Percentiles rank a stretch among this genome's conserved stretches.
Evolutionary conservation across 805 yeast genomes (phyloP).

Genomic region (Cyberlindnera meyerae): DNA sequence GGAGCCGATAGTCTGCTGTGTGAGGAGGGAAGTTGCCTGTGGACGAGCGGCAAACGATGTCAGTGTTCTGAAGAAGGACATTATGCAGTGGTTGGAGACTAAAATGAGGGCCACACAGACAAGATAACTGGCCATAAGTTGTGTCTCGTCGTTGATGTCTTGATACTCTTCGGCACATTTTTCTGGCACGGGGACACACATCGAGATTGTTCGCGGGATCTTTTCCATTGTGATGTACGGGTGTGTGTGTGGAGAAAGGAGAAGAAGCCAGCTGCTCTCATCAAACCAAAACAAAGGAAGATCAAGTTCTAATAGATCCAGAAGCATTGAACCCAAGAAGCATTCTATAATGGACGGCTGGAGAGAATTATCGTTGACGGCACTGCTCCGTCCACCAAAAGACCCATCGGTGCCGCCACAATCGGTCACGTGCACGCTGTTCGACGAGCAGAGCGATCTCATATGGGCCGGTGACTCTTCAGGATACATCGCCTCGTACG

Average conservation of each 20-base stretch:
- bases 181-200: no score
- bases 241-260: neutral
- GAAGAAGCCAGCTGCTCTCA: no score
- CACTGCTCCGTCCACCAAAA: constrained; percentile 22
- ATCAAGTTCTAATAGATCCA: no score
- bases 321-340: no score
- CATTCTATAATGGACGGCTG: constrained; percentile 26
- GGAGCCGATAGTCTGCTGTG: constrained; percentile 10
- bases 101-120: neutral
- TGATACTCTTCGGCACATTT: no score
- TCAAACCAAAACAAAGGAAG: no score
- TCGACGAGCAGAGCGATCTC: constrained; percentile 71
- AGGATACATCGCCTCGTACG: constrained; percentile 38
- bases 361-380: constrained; percentile 22
- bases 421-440: constrained; percentile 32
- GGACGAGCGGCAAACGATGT: constrained; percentile 15
- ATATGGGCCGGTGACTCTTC: constrained; percentile 78
- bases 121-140: no score
- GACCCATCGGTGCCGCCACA: constrained; percentile 14
- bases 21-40: constrained; percentile 18
- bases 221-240: neutral
- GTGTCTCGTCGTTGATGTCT: no score
- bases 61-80: constrained; percentile 20
- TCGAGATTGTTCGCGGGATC: neutral
- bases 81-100: constrained; percentile 1